Evolutionary conservation across 164 flowering plant species (phyloP).

Genomic region (Euptelea pleiosperma): DNA sequence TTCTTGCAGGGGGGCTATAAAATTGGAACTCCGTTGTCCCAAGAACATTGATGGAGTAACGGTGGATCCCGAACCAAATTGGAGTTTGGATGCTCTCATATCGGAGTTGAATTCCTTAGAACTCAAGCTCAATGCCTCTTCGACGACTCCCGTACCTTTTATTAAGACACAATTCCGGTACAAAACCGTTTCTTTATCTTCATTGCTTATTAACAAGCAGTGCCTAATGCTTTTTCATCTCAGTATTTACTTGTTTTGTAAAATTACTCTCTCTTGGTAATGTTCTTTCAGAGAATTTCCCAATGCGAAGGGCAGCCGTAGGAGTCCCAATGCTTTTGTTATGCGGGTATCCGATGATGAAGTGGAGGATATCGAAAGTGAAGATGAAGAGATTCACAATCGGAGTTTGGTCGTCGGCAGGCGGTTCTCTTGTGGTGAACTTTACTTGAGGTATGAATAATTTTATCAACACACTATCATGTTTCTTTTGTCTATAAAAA

Average conservation of each 20-base stretch:
- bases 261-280: neutral
- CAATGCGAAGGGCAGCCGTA: neutral
- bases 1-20: constrained; percentile 41
- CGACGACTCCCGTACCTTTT: constrained; percentile 26
- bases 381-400: constrained; percentile 2
- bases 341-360: constrained; percentile 24
- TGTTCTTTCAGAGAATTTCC: constrained; percentile 11
- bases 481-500: too few relatives aligned
- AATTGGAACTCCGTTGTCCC: constrained; percentile 47
- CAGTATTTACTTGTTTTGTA: neutral
- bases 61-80: constrained; percentile 61
- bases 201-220: neutral
- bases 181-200: neutral
- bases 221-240: neutral
- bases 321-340: constrained; percentile 14
- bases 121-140: constrained; percentile 19
- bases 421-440: constrained; percentile 40
- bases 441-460: constrained; percentile 22
- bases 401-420: constrained; percentile 13
- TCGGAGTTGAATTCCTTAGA: constrained; percentile 60
- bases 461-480: neutral
- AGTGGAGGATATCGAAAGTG: constrained; percentile 8
- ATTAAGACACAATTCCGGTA: constrained; percentile 35
- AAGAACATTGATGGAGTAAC: constrained; percentile 32
- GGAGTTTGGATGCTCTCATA: constrained; percentile 54